Evolutionary conservation across 495 filamentous ascomycete genomes (phyloP).

Genomic region (Trichoderma gamsii): DNA sequence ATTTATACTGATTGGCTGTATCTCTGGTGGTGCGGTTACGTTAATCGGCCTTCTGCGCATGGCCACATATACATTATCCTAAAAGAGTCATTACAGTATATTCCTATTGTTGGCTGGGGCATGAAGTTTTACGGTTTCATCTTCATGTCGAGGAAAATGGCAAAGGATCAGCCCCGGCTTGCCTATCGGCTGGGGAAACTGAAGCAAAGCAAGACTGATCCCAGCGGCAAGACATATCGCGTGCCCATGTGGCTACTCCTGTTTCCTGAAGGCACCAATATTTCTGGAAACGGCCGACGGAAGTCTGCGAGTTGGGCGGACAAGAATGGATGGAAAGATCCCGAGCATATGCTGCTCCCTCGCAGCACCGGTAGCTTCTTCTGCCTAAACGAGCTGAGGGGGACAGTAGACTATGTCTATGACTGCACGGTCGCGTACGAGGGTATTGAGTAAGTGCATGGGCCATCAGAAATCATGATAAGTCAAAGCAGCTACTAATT

Average conservation of each 20-base stretch:
- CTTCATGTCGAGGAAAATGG: constrained; percentile 78
- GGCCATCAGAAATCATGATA: background rate
- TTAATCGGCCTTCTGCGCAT: constrained; percentile 58
- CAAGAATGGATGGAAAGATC: constrained; percentile 60
- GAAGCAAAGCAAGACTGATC: constrained; percentile 46
- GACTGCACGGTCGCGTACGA: constrained; percentile 84
- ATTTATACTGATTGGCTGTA: constrained; percentile 88
- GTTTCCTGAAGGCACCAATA: constrained; percentile 80
- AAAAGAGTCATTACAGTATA: constrained; percentile 72
- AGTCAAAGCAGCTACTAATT: constrained; percentile 16
- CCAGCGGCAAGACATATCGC: constrained; percentile 45
- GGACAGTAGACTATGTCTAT: constrained; percentile 72
- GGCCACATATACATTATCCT: constrained; percentile 83
- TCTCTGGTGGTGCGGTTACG: constrained; percentile 81
- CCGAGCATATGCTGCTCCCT: constrained; percentile 63
- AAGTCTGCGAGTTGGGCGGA: constrained; percentile 63
- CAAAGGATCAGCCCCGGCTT: constrained; percentile 65
- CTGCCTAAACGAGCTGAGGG: constrained; percentile 64
- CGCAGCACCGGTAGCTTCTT: constrained; percentile 71
- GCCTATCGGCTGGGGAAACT: constrained; percentile 64
- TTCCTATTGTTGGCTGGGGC: constrained; percentile 68
- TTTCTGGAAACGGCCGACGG: constrained; percentile 56
- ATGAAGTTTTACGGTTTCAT: constrained; percentile 83
- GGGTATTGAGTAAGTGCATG: constrained; percentile 59
- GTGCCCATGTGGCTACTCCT: constrained; percentile 84